These are phyloP conservation scores for Debaryomycetaceae sp. DNA, from an alignment of 1,139 yeast genomes.

Conservation along the genomic window DNA sequence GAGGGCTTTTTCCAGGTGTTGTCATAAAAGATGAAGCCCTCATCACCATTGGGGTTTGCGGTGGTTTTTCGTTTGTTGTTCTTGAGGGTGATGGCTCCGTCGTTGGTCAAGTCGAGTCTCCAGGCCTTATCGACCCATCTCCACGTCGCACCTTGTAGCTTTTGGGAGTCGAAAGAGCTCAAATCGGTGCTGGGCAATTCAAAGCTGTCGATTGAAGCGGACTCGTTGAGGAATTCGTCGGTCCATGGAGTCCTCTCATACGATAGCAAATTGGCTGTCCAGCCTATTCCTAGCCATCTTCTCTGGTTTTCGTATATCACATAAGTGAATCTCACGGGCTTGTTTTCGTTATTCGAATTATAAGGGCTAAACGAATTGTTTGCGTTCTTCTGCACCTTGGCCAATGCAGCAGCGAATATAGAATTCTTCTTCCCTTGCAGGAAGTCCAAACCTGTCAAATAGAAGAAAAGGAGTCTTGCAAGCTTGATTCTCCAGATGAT, in stretches of 20 bases:
- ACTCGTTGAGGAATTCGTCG: slow-evolving; percentile 87
- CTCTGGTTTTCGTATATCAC: slow-evolving; percentile 95
- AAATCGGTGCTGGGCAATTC: slow-evolving; percentile 68
- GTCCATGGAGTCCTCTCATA: slow-evolving; percentile 98
- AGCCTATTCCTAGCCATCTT: slow-evolving; percentile 96
- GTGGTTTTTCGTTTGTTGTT: slow-evolving; percentile 65
- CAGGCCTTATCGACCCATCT: slow-evolving; percentile 92
- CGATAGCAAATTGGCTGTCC: slow-evolving; percentile 88
- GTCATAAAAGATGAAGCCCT: slow-evolving; percentile 85
- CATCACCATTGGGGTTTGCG: slow-evolving; percentile 74
- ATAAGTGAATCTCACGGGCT: slow-evolving; percentile 83
- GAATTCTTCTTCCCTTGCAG: slow-evolving; percentile 50
- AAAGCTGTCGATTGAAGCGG: slow-evolving; percentile 72
- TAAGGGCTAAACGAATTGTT: slow-evolving; percentile 23
- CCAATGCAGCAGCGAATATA: slow-evolving; percentile 53
- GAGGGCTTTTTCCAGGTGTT: slow-evolving; percentile 93
- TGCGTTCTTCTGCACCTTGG: slow-evolving; percentile 55
- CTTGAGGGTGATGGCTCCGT: slow-evolving; percentile 74
- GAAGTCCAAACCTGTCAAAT: slow-evolving; percentile 84
- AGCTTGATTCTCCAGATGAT: slow-evolving; percentile 79
- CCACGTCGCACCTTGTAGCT: slow-evolving; percentile 66
- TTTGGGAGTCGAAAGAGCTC: slow-evolving; percentile 15
- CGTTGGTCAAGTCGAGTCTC: slow-evolving; percentile 86
- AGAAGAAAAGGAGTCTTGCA: slow-evolving; percentile 68
- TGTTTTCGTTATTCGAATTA: slow-evolving; percentile 21